Conservation (phyloP, 1,284 basidiomycete genomes). For the Ceratobasidium papillatum region DNA sequence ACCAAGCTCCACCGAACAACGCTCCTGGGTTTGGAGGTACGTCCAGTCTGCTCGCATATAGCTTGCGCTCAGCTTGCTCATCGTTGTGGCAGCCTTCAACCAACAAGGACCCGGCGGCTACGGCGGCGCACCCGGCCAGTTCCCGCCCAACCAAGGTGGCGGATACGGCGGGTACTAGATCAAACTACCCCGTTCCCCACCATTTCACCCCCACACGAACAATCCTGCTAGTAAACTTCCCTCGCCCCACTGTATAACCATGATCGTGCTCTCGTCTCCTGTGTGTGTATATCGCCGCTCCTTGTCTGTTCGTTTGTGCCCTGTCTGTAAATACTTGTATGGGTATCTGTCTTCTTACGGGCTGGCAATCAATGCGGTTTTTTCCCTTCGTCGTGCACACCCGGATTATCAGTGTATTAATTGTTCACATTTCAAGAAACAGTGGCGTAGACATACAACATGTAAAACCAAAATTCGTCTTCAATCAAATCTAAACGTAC, state of each 20-base stretch:
- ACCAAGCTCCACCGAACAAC: constrained; percentile 6
- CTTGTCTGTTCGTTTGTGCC: constrained; percentile 16
- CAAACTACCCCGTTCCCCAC: neutral
- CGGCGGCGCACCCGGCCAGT: constrained; percentile 13
- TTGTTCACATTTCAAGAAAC: constrained; percentile 19
- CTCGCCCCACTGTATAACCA: constrained; percentile 7
- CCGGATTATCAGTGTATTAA: neutral
- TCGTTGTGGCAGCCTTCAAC: constrained; percentile 1
- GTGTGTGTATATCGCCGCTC: neutral
- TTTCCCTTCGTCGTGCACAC: neutral
- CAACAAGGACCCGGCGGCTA: neutral
- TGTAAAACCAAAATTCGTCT: neutral
- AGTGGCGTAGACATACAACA: neutral
- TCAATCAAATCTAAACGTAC: neutral
- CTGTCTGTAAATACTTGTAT: constrained; percentile 11
- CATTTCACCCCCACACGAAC: constrained; percentile 6
- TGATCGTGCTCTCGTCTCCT: neutral
- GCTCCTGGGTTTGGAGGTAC: constrained; percentile 16
- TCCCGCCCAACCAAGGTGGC: constrained; percentile 33
- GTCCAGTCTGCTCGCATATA: neutral
- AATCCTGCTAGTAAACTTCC: neutral
- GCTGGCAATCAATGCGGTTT: constrained; percentile 35
- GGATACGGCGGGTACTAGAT: constrained; percentile 6
- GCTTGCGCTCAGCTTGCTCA: neutral
- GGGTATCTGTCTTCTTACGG: constrained; percentile 30